Evolutionary conservation across 768 basidiomycete species (phyloP).

Genomic region (Arthromyces matolae): DNA sequence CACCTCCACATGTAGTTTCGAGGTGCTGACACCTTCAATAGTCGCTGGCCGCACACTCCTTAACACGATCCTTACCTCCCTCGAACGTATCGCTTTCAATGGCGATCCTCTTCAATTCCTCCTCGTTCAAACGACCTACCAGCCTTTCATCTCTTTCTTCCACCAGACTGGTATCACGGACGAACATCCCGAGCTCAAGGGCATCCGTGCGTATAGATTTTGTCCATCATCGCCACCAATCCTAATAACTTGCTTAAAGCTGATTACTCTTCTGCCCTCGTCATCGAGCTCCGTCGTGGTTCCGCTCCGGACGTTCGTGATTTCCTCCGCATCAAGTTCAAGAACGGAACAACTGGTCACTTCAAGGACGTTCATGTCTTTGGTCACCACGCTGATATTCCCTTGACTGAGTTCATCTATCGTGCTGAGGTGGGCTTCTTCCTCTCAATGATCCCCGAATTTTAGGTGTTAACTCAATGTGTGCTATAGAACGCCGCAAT

Average conservation of each 20-base stretch:
- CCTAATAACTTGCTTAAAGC: conserved; percentile 40
- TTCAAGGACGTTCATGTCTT: conserved; percentile 73
- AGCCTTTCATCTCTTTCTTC: conserved; percentile 88
- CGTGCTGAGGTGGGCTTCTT: conserved; percentile 57
- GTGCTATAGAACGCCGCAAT: conserved; percentile 44
- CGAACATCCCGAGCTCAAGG: conserved; percentile 54
- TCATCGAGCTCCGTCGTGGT: conserved; percentile 75
- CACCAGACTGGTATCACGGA: conserved; percentile 63
- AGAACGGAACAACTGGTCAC: conserved; percentile 66
- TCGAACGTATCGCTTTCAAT: conserved; percentile 77
- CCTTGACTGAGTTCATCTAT: conserved; percentile 83
- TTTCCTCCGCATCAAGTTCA: conserved; percentile 83
- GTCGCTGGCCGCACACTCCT: conserved; percentile 82
- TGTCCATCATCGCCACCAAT: not conserved
- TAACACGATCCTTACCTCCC: conserved; percentile 63
- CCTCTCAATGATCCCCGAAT: not conserved
- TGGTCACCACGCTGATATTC: conserved; percentile 71
- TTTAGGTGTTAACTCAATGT: not conserved
- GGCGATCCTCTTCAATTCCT: conserved; percentile 77
- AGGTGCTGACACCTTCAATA: conserved; percentile 23
- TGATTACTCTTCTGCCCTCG: conserved; percentile 68
- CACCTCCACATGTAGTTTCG: not conserved
- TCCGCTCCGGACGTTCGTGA: conserved; percentile 72
- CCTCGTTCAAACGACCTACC: conserved; percentile 79
- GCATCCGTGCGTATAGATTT: conserved; percentile 53